Evolutionary conservation across 2,329 filamentous ascomycete genomes (phyloP).

Genomic region (Trichoderma asperellum): DNA sequence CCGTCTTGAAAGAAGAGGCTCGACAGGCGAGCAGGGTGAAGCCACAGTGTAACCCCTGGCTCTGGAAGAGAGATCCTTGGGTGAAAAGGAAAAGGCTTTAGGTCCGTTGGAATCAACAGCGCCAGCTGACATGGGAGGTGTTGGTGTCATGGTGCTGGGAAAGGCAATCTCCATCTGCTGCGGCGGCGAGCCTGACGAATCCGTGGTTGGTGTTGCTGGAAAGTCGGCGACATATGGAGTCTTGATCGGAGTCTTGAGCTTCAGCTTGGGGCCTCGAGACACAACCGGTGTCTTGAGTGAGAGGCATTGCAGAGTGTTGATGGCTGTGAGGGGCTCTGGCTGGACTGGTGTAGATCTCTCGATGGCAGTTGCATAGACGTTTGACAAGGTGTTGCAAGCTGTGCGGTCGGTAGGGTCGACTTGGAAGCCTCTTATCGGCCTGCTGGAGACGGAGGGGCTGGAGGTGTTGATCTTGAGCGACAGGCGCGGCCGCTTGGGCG

Average conservation of each 20-base stretch:
- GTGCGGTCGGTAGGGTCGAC: slow-evolving; percentile 63
- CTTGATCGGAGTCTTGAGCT: slow-evolving; percentile 49
- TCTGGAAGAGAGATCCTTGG: slow-evolving; percentile 36
- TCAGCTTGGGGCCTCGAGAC: slow-evolving; percentile 39
- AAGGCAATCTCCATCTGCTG: slow-evolving; percentile 51
- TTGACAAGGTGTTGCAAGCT: slow-evolving; percentile 68
- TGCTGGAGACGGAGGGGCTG: slow-evolving; percentile 36
- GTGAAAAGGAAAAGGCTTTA: slow-evolving; percentile 52
- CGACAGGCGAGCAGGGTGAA: slow-evolving; percentile 28
- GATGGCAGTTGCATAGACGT: slow-evolving; percentile 66
- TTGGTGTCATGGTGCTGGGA: slow-evolving; percentile 63
- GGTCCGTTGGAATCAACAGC: slow-evolving; percentile 49
- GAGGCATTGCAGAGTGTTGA: slow-evolving; percentile 48
- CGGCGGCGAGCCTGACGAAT: slow-evolving; percentile 54
- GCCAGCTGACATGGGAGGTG: slow-evolving; percentile 60
- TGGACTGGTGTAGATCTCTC: slow-evolving; percentile 59
- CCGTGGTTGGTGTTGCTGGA: slow-evolving; percentile 59
- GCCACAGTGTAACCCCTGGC: neutral
- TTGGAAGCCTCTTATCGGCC: slow-evolving; percentile 40
- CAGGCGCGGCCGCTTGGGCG: slow-evolving; percentile 57
- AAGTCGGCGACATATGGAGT: slow-evolving; percentile 53
- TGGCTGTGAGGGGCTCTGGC: slow-evolving; percentile 53
- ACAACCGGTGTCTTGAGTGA: slow-evolving; percentile 39
- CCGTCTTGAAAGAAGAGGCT: slow-evolving; percentile 31
- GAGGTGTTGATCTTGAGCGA: slow-evolving; percentile 59